A percentile compares a stretch with the other conserved stretches of the same genome.
phyloP scores from a whole-genome alignment of 352 stramenopile species.

The Globisporangium takayamanum region DNA sequence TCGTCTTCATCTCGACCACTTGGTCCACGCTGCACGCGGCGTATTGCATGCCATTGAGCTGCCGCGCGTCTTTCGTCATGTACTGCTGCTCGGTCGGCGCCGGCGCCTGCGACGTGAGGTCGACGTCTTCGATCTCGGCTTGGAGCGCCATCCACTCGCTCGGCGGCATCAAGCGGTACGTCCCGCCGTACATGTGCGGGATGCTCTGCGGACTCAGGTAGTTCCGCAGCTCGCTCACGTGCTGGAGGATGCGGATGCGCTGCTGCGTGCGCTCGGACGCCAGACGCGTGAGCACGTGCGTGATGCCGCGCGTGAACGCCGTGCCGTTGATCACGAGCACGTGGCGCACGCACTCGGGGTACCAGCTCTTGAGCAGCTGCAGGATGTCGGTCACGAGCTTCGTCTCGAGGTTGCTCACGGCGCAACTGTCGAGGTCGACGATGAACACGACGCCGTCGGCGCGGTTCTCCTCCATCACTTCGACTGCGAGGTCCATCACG shows the following conservation, averaged over 20 bases:
- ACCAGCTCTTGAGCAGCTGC: slow-evolving; percentile 52
- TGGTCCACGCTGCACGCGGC: slow-evolving; percentile 57
- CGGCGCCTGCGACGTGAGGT: slow-evolving; percentile 32
- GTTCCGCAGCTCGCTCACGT: slow-evolving; percentile 35
- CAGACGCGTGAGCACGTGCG: slow-evolving; percentile 44
- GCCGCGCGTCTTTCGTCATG: slow-evolving; percentile 44
- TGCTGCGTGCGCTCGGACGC: slow-evolving; percentile 38
- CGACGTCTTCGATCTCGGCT: slow-evolving; percentile 65
- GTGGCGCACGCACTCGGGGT: slow-evolving; percentile 52
- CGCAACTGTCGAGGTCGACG: slow-evolving; percentile 49
- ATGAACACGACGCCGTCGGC: slow-evolving; percentile 64
- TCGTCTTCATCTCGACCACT: slow-evolving; percentile 63
- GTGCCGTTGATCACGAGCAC: slow-evolving; percentile 64
- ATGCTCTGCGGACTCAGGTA: slow-evolving; percentile 40
- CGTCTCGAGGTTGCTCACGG: slow-evolving; percentile 42
- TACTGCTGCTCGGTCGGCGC: slow-evolving; percentile 36
- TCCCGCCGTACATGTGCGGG: slow-evolving; percentile 56
- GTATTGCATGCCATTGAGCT: slow-evolving; percentile 81
- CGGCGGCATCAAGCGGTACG: slow-evolving; percentile 45
- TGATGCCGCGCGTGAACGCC: slow-evolving; percentile 43
- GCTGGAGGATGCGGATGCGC: slow-evolving; percentile 43
- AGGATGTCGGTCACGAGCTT: slow-evolving; percentile 64
- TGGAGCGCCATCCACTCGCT: slow-evolving; percentile 58
- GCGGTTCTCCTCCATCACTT: slow-evolving; percentile 61
- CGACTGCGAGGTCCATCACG: slow-evolving; percentile 66